Percentiles rank a stretch among this genome's conserved stretches.
These are phyloP conservation scores for Helenozyma baotianmanensis DNA, from an alignment of 805 yeast species.

Conservation along the genomic window DNA sequence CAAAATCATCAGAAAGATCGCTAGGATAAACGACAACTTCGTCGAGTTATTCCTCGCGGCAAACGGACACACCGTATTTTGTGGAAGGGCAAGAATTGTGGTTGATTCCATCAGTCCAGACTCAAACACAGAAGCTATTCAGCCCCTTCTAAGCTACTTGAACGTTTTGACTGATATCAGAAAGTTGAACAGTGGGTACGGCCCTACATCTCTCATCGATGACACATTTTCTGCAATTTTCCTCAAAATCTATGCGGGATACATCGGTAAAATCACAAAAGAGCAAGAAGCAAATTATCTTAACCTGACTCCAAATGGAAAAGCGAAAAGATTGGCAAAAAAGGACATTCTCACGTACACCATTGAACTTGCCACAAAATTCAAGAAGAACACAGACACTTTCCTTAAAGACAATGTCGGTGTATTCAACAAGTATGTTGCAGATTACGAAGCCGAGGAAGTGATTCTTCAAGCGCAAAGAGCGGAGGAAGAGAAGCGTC, in stretches of 20 bases:
- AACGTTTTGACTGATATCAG: conserved; percentile 56
- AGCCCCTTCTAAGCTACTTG: conserved; percentile 40
- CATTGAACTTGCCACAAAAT: conserved; percentile 27
- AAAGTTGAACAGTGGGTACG: conserved; percentile 74
- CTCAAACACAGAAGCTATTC: conserved; percentile 36
- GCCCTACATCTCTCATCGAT: conserved; percentile 70
- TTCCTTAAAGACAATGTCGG: conserved; percentile 27
- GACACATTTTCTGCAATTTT: conserved; percentile 64
- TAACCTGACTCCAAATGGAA: conserved; percentile 28
- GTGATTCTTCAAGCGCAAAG: conserved; percentile 2
- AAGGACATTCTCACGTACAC: conserved; percentile 39
- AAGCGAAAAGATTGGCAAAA: conserved; percentile 35
- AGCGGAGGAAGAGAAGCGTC: conserved; percentile 1
- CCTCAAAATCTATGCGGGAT: conserved; percentile 40
- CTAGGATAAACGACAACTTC: conserved; percentile 37
- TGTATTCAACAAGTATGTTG: conserved; percentile 21
- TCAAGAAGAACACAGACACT: conserved; percentile 27
- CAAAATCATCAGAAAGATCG: conserved; percentile 42
- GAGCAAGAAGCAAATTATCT: not conserved
- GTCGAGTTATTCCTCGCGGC: conserved; percentile 50
- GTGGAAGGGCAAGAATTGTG: conserved; percentile 29
- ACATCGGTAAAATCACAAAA: not conserved
- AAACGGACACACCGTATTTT: conserved; percentile 41
- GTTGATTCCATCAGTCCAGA: conserved; percentile 20
- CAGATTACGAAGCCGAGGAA: conserved; percentile 7